These are phyloP conservation scores for Aspergillus caelatus DNA, from an alignment of 2,329 filamentous ascomycete genomes.

Conservation along the genomic window DNA sequence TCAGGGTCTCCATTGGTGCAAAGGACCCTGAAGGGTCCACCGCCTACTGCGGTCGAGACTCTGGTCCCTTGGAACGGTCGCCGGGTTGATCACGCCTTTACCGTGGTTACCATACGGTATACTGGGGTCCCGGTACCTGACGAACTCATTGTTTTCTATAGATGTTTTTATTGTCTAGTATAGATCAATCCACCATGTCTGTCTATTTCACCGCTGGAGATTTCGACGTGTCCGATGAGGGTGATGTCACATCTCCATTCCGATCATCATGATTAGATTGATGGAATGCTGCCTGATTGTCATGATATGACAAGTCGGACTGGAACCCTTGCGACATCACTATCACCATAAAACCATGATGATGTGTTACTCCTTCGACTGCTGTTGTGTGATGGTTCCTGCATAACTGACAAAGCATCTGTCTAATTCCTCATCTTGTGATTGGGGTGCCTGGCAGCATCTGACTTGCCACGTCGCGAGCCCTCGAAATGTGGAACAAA, in stretches of 20 bases:
- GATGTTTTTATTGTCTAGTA: too few relatives aligned
- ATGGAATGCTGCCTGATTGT: slow-evolving; percentile 11
- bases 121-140: neutral
- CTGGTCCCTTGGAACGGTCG: slow-evolving; percentile 10
- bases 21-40: slow-evolving; percentile 1
- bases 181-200: too few relatives aligned
- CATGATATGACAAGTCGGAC: neutral
- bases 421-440: neutral
- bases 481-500: neutral
- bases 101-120: slow-evolving; percentile 15
- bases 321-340: too few relatives aligned
- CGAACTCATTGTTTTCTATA: neutral
- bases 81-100: slow-evolving; percentile 9
- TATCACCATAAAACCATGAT: too few relatives aligned
- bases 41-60: slow-evolving; percentile 13
- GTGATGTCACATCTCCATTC: neutral
- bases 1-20: slow-evolving; percentile 15
- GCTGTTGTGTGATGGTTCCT: neutral
- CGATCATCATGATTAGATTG: slow-evolving; percentile 12
- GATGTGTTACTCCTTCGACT: neutral
- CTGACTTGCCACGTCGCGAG: neutral
- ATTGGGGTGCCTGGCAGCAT: neutral
- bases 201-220: too few relatives aligned
- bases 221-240: neutral
- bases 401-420: neutral